phyloP scores from a whole-genome alignment of 257 asterid species.

The Parsonsia alboflavescens region DNA sequence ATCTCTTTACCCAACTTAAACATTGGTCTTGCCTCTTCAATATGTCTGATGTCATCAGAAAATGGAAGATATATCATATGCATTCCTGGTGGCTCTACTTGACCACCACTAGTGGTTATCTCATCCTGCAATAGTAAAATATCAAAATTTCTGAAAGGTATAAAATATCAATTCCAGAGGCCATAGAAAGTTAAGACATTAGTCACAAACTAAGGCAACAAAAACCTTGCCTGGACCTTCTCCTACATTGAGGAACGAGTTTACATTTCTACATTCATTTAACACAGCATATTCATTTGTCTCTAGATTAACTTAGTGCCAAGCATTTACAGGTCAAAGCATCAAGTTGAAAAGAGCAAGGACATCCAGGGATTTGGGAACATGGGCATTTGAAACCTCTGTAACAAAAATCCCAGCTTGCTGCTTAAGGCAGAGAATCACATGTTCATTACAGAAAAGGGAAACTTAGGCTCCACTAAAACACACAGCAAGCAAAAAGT shows the following conservation, averaged over 20 bases:
- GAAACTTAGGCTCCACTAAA: background rate
- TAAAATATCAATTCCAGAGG: background rate
- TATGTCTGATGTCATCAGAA: slow-evolving; percentile 83
- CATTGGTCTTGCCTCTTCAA: slow-evolving; percentile 74
- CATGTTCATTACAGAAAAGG: background rate
- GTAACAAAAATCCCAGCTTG: background rate
- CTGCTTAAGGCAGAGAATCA: background rate
- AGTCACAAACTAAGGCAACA: background rate
- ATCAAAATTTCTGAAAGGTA: slow-evolving; percentile 10
- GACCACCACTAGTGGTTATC: slow-evolving; percentile 67
- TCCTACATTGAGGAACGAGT: background rate
- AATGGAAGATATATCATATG: slow-evolving; percentile 91
- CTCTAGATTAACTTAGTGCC: background rate
- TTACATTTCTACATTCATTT: background rate
- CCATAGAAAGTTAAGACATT: background rate
- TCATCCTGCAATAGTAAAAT: slow-evolving; percentile 52
- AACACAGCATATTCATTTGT: background rate
- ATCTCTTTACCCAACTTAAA: slow-evolving; percentile 1
- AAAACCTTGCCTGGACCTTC: background rate
- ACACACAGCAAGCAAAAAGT: background rate
- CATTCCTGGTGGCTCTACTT: slow-evolving; percentile 99
- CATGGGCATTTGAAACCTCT: background rate
- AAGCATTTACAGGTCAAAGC: background rate
- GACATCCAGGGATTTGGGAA: background rate
- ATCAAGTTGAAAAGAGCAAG: background rate